Base-by-base conservation (phyloP, 2,329 filamentous ascomycete species). In the Phyllachora maydis region DNA sequence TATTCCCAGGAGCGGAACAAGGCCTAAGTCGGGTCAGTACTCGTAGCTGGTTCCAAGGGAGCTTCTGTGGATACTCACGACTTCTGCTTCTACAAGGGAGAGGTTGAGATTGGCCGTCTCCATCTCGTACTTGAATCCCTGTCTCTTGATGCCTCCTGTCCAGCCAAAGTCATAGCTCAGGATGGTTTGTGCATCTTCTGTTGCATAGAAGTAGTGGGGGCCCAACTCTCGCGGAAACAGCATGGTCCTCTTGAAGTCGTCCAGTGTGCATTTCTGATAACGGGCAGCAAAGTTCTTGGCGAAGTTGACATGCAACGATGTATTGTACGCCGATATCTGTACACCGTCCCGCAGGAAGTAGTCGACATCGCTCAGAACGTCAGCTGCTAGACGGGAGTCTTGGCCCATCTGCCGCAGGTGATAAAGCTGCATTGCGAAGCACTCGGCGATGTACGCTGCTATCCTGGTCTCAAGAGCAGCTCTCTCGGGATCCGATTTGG, bases 1-100 rank as follows among this genome's bases (percentile, higher is more conserved):
- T 79, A 71, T 43, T 90, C 83, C 81, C 85, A 95, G 26, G 79
- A 76, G 36, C 79, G 70, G 32, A 93, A 74, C 11, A 98, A 64
- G 20, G 69, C 65, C 73, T 79, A 37, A 6, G 8, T 5, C 12
- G 13, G 4, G 20, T 16, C 14, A 22, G 22, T 10, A 11, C 18
- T 11, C 25, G 18, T 28, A n/a, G 11, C 12, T 9, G n/a, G 7
- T 11, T 4, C 9, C 8, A 18, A n/a, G 12, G 2, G 14, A 19
- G 11, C 5, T 19, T 9, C 11, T 6, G 6, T 12, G 14, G n/a
- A n/a, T 18, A 54, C 71, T 49, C 56, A 78, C 71, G 33, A 88
- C 72, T 51, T 98, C 82, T 13, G 85, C 78, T 43, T 95, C 82
- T 16, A 98, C 81, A 16, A 92, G 56, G 13, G 83, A 91, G 24